phyloP scores from a whole-genome alignment of 2,329 filamentous ascomycete genomes.

The Annulohypoxylon truncatum region DNA sequence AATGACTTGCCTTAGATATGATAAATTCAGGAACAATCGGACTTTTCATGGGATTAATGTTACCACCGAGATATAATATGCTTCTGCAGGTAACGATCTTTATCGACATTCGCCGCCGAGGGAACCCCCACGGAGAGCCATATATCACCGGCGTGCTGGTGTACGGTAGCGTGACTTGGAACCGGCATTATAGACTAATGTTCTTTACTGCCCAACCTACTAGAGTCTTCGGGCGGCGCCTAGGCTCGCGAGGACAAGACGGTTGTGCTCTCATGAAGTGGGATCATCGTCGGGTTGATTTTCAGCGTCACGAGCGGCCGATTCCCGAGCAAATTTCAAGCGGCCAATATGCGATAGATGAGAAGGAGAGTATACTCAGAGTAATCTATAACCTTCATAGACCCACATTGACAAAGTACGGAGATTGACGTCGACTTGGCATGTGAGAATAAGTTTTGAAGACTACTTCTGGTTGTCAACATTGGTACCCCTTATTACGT shows the following conservation, averaged over 20 bases:
- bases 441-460: not conserved
- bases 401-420: not conserved
- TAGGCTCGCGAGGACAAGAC: constrained; percentile 3
- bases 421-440: not conserved
- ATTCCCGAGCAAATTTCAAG: not conserved
- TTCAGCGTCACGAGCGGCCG: constrained; percentile 10
- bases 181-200: not conserved
- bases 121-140: constrained; percentile 2
- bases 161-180: constrained; percentile 17
- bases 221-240: not conserved
- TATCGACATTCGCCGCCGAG: not conserved
- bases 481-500: not conserved
- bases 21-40: not conserved
- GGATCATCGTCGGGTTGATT: constrained; percentile 9
- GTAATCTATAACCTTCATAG: not conserved
- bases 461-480: not conserved
- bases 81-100: not conserved
- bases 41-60: constrained; percentile 14
- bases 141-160: not conserved
- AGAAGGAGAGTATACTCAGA: not conserved
- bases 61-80: constrained; percentile 11
- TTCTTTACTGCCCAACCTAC: constrained; percentile 8
- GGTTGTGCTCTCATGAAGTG: not conserved
- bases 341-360: not conserved
- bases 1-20: constrained; percentile 12